phyloP scores from a whole-genome alignment of 75 land plant species.

The Cryptomeria japonica region DNA sequence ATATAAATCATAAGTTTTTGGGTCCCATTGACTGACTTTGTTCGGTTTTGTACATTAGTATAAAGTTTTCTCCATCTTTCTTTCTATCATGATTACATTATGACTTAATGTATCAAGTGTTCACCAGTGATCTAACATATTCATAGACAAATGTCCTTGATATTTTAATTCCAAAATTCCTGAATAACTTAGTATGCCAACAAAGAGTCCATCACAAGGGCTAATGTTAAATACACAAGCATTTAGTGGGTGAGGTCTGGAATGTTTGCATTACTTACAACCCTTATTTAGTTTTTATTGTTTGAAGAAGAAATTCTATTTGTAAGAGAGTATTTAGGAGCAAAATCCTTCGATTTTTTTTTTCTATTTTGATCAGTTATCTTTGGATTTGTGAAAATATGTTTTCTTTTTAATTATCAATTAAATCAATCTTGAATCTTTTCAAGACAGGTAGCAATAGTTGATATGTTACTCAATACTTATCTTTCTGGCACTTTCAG shows the following conservation, averaged over 20 bases:
- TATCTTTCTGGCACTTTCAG: constrained; percentile 38
- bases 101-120: no score
- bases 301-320: background rate
- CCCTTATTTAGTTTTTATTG: background rate
- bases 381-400: background rate
- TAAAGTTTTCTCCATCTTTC: no score
- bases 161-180: no score
- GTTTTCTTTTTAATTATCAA: background rate
- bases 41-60: no score
- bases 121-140: no score
- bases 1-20: no score
- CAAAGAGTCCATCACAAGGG: no score
- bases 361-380: background rate
- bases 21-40: no score
- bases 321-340: background rate
- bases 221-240: no score
- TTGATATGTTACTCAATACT: background rate
- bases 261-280: background rate
- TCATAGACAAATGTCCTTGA: no score
- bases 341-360: background rate
- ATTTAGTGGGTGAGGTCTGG: background rate
- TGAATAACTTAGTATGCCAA: no score
- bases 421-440: background rate
- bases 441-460: background rate
- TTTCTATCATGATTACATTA: no score